Evolutionary conservation across 2,329 filamentous ascomycete species (phyloP).

Genomic region (Cordyceps farinosa): DNA sequence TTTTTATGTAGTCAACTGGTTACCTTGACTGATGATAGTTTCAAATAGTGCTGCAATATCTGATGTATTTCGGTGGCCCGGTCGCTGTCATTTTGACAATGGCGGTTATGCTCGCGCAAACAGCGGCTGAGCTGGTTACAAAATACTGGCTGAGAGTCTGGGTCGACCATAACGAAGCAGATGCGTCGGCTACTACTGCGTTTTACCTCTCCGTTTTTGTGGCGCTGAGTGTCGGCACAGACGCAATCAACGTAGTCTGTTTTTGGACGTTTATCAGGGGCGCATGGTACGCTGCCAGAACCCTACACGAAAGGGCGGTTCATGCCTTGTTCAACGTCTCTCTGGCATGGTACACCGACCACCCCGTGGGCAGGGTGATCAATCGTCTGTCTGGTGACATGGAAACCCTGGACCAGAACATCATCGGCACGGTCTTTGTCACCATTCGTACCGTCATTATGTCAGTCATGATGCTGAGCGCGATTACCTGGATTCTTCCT

Average conservation of each 20-base stretch:
- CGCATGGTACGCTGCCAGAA: constrained; percentile 51
- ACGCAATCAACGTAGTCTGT: constrained; percentile 40
- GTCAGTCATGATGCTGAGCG: constrained; percentile 44
- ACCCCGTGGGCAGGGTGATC: constrained; percentile 49
- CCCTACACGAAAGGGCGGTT: constrained; percentile 50
- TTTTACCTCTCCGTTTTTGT: constrained; percentile 54
- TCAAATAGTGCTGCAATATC: constrained; percentile 43
- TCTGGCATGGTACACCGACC: constrained; percentile 54
- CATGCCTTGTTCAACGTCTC: constrained; percentile 50
- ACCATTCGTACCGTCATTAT: constrained; percentile 40
- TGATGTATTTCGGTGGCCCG: constrained; percentile 47
- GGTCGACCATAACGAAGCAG: constrained; percentile 48
- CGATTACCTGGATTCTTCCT: constrained; percentile 49
- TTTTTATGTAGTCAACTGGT: constrained; percentile 20
- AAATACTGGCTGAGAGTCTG: constrained; percentile 50
- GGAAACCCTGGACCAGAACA: constrained; percentile 47
- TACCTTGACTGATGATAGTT: not conserved
- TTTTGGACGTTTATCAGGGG: constrained; percentile 48
- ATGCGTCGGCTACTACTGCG: constrained; percentile 35
- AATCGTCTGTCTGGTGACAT: constrained; percentile 57
- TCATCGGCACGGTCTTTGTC: constrained; percentile 43
- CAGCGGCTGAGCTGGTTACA: constrained; percentile 39
- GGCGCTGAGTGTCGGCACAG: constrained; percentile 41
- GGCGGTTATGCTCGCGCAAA: constrained; percentile 36
- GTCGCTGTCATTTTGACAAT: constrained; percentile 39